Evolutionary conservation across 805 yeast genomes (phyloP).

Genomic region (Candida maris): DNA sequence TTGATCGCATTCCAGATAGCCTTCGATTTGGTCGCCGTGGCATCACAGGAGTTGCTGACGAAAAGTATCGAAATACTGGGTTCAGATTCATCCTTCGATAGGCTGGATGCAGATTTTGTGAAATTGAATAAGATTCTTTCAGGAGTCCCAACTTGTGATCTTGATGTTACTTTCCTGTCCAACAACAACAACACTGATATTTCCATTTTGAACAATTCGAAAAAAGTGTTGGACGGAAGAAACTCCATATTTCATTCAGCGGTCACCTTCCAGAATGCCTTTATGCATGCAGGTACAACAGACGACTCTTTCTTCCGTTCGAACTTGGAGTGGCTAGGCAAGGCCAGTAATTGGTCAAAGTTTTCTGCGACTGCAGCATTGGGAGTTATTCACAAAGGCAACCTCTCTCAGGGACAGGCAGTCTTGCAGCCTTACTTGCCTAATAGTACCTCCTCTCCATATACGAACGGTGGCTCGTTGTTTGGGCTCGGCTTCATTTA

Average conservation of each 20-base stretch:
- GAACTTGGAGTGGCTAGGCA: constrained; percentile 92
- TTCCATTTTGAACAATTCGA: constrained; percentile 75
- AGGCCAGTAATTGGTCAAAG: constrained; percentile 98
- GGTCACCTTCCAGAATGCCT: constrained; percentile 90
- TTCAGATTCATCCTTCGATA: constrained; percentile 25
- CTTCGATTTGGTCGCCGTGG: constrained; percentile 87
- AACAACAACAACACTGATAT: constrained; percentile 86
- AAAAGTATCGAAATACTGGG: constrained; percentile 43
- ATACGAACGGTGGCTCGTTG: constrained; percentile 92
- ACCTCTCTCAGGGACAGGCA: constrained; percentile 83
- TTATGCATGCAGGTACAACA: constrained; percentile 94
- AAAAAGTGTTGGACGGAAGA: constrained; percentile 80
- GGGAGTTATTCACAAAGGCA: constrained; percentile 96
- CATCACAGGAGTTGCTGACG: constrained; percentile 82
- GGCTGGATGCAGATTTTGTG: constrained; percentile 26
- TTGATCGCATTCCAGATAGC: constrained; percentile 88
- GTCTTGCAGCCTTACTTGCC: constrained; percentile 90
- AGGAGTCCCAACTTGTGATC: constrained; percentile 93
- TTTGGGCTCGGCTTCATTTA: constrained; percentile 90
- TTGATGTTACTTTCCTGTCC: constrained; percentile 80
- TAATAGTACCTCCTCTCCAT: constrained; percentile 71
- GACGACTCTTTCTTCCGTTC: constrained; percentile 88
- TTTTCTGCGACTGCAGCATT: constrained; percentile 97
- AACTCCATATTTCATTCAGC: constrained; percentile 94
- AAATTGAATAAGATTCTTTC: constrained; percentile 69